Percentiles rank a stretch among this genome's conserved stretches.
phyloP scores from a whole-genome alignment of 192 early-diverging fungal species.

The Linnemannia exigua region DNA sequence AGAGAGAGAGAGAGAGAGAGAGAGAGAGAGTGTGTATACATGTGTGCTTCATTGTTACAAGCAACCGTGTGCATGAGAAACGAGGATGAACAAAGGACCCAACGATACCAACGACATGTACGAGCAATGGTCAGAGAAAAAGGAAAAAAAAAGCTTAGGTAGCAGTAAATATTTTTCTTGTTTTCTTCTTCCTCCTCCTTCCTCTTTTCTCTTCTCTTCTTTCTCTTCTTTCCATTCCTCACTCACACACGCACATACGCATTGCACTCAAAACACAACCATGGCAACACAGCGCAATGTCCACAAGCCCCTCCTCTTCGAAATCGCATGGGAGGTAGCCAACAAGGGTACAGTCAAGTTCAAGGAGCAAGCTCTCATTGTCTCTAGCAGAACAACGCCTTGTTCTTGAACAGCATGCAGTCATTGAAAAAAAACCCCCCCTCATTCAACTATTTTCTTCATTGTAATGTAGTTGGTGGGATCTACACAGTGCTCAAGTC shows the following conservation, averaged over 20 bases:
- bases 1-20: too few species aligned
- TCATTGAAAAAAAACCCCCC: neutral
- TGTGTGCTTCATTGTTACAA: too few species aligned
- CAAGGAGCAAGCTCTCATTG: neutral
- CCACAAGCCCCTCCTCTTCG: conserved; percentile 85
- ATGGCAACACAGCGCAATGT: conserved; percentile 53
- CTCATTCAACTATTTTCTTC: neutral
- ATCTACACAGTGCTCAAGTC: conserved; percentile 98
- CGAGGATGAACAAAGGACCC: too few species aligned
- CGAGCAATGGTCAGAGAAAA: too few species aligned
- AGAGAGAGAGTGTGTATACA: too few species aligned
- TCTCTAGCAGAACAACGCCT: neutral
- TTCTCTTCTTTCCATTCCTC: neutral
- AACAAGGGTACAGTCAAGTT: conserved; percentile 91
- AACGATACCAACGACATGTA: too few species aligned
- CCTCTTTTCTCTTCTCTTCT: neutral
- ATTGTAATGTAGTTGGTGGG: conserved; percentile 81
- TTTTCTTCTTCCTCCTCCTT: neutral
- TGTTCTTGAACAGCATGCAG: neutral
- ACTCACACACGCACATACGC: neutral
- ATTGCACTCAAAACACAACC: neutral
- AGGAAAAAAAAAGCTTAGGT: too few species aligned
- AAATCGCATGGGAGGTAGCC: conserved; percentile 98
- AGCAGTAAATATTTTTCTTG: too few species aligned
- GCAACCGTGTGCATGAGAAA: too few species aligned